Evolutionary conservation across 176 grass and related monocot genomes (phyloP).

Genomic region (Puya raimondii): DNA sequence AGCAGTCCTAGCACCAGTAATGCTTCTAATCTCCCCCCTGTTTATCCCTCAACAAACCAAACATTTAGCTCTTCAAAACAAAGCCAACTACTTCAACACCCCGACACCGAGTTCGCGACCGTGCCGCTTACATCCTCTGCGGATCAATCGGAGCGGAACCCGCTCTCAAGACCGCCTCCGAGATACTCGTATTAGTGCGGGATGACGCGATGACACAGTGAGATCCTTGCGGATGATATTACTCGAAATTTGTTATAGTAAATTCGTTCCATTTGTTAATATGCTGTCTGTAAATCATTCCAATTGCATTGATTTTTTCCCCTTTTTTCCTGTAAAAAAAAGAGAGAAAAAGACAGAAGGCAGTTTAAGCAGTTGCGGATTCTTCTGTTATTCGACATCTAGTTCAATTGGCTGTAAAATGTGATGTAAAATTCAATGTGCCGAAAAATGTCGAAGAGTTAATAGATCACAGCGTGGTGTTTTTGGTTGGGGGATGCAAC

Average conservation of each 20-base stretch:
- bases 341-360: not conserved
- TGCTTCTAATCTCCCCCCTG: conserved; percentile 4
- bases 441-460: too few relatives aligned
- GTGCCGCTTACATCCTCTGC: conserved; percentile 26
- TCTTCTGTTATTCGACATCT: not conserved
- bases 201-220: not conserved
- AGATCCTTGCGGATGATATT: not conserved
- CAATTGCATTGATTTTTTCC: not conserved
- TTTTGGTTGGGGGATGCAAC: too few relatives aligned
- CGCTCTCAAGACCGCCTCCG: conserved; percentile 19
- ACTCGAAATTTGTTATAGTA: conserved; percentile 1
- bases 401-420: not conserved
- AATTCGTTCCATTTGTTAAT: conserved; percentile 8
- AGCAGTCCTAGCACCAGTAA: conserved; percentile 3
- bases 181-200: conserved; percentile 19
- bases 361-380: not conserved
- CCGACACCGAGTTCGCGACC: conserved; percentile 32
- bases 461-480: too few relatives aligned
- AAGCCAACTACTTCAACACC: conserved; percentile 8
- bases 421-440: too few relatives aligned
- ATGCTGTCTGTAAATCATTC: not conserved
- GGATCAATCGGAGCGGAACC: conserved; percentile 1
- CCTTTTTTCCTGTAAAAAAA: not conserved
- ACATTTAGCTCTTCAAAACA: conserved; percentile 27
- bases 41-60: conserved; percentile 15